Base-by-base conservation (phyloP, 345 rosid species). In the Acer negundo region DNA sequence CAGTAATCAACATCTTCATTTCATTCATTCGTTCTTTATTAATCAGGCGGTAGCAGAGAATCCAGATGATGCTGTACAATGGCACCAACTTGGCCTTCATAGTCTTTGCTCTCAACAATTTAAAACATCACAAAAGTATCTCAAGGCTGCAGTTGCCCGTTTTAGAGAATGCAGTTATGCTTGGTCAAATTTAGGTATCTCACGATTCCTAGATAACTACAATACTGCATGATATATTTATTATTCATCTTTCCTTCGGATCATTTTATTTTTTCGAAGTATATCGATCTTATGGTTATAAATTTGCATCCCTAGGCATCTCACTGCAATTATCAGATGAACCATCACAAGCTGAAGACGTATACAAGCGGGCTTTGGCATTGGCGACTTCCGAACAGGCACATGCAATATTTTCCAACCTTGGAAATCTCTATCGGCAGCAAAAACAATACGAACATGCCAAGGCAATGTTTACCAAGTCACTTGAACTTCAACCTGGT, bases 31-130 rank as follows among this genome's bases (percentile, higher is more conserved):
- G 61, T 66, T 80, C 69, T 56, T n/a, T 75, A 19, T 80, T 69
- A 79, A 77, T 68, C 74, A 90, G 94, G 90, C 94, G 75, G 75
- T 88, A 64, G 88, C 84, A 12, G 99, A 95, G 87, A 98, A 95
- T 72, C 98, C 98, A 46, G 94, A 94, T 79, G 94, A 94, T 77
- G 95, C 89, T 15, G 86, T 88, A 38, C 93, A 86, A 67, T 95
- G 98, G 99, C 89, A 94, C 87, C 99, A 96, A 83, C 94, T 96
- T 47, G 99, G 99, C 80, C 91, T 96, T 76, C 98, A 94, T 76
- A 80, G 84, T 84, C 97, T 96, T 55, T 88, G 93, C 80, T 85
- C 94, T 38, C 88, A 80, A 80, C 89, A 91, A 63, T 96, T 91
- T 87, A 87, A 86, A 85, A 79, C 82, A 70, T 93, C 99, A 31